Percentiles rank a stretch among this genome's conserved stretches.
Evolutionary conservation across 1,139 yeast species (phyloP).

Genomic region (Yamadazyma kanchanaburiensis): DNA sequence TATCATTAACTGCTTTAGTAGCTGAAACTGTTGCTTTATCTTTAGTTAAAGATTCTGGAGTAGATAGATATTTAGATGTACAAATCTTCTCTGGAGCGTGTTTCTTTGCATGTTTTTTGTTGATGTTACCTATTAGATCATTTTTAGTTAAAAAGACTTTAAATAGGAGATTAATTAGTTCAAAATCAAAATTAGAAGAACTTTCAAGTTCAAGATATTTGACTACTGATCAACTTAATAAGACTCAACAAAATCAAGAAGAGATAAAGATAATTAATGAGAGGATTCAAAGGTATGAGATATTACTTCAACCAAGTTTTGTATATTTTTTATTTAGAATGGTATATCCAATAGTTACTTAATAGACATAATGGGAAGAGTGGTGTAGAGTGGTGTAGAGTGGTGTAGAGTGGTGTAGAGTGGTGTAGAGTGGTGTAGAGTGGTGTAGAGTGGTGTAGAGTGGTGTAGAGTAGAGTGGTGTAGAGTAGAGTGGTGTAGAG

Average conservation of each 20-base stretch:
- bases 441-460: too few species aligned
- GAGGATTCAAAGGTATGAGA: slow-evolving; percentile 19
- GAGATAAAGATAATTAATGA: slow-evolving; percentile 15
- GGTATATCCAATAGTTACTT: slow-evolving; percentile 26
- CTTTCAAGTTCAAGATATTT: slow-evolving; percentile 11
- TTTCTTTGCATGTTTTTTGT: slow-evolving; percentile 29
- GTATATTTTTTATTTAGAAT: slow-evolving; percentile 15
- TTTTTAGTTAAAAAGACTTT: slow-evolving; percentile 22
- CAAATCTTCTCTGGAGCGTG: slow-evolving; percentile 60
- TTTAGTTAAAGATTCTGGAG: slow-evolving; percentile 23
- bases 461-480: too few species aligned
- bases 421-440: too few species aligned
- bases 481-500: too few species aligned
- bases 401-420: too few species aligned
- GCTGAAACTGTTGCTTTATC: slow-evolving; percentile 51
- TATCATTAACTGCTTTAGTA: slow-evolving; percentile 42
- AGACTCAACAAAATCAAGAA: slow-evolving; percentile 5
- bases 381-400: too few species aligned
- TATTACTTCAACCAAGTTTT: slow-evolving; percentile 12
- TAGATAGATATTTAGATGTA: slow-evolving; percentile 52
- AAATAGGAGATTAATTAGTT: slow-evolving; percentile 9
- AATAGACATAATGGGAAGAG: too few species aligned
- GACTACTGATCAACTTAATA: slow-evolving; percentile 10
- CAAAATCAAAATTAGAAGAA: slow-evolving; percentile 5
- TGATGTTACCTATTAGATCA: slow-evolving; percentile 31